phyloP scores from a whole-genome alignment of 805 yeast species.

The Suhomyces xylopsoci region DNA sequence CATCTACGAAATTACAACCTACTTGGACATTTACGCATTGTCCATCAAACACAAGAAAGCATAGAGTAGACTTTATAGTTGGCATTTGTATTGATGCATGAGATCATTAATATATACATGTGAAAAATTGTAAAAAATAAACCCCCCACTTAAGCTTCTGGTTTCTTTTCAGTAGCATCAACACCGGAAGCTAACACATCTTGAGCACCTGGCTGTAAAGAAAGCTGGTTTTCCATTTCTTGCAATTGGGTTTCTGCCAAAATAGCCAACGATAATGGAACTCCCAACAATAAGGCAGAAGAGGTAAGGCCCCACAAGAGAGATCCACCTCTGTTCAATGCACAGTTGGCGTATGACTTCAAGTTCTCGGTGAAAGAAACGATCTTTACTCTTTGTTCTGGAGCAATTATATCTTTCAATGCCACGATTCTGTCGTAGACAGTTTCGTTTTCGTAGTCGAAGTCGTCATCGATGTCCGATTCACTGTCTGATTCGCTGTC shows the following conservation, averaged over 20 bases:
- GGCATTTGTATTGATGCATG: background rate
- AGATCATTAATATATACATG: slow-evolving; percentile 1
- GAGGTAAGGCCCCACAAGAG: slow-evolving; percentile 85
- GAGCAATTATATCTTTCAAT: slow-evolving; percentile 86
- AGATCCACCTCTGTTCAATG: slow-evolving; percentile 63
- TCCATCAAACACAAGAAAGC: slow-evolving; percentile 75
- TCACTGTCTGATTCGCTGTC: slow-evolving; percentile 37
- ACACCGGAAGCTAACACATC: slow-evolving; percentile 71
- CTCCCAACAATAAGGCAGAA: slow-evolving; percentile 80
- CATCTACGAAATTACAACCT: slow-evolving; percentile 74
- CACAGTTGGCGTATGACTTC: slow-evolving; percentile 33
- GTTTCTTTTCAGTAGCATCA: slow-evolving; percentile 27
- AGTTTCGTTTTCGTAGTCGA: slow-evolving; percentile 76
- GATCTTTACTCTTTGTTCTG: slow-evolving; percentile 64
- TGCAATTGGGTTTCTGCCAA: slow-evolving; percentile 89
- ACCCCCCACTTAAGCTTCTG: slow-evolving; percentile 1
- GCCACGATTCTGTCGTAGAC: slow-evolving; percentile 85
- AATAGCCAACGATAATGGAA: slow-evolving; percentile 86
- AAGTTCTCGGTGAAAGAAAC: slow-evolving; percentile 32
- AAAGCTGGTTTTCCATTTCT: slow-evolving; percentile 91
- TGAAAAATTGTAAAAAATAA: background rate
- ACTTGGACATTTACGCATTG: slow-evolving; percentile 81
- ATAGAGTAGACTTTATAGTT: slow-evolving; percentile 1
- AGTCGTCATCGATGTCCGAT: slow-evolving; percentile 63
- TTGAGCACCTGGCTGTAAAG: slow-evolving; percentile 73